Base-by-base conservation (phyloP, 116 monocot genomes). In the Phalaenopsis hybrid region DNA sequence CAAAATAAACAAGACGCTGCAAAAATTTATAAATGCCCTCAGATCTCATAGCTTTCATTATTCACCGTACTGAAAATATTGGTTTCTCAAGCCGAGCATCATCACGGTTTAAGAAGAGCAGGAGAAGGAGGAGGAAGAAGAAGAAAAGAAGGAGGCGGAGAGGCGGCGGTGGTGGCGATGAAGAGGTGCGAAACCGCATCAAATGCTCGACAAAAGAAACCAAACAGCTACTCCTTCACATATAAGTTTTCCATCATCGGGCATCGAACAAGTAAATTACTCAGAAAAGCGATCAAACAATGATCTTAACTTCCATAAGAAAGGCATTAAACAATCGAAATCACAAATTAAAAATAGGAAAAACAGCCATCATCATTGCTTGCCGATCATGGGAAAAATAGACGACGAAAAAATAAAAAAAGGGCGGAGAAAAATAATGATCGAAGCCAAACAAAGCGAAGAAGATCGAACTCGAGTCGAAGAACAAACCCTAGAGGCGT, bases 161-260 rank as follows among this genome's bases (percentile, higher is more conserved):
- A n/a, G 16, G 25, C 16, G 72, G 9, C 4, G 51, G 8, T 17
- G 81, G 8, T 73, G 51, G 74, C 52, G 52, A 52, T 37, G 18
- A 55, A 20, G 18, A 31, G 5, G 0, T 15, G 18, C 49, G 33
- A 48, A 52, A 52, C 18, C 73, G 37, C 52, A 33, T 52, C 31
- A 11, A 81, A 79, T 33, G 82, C 76, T 82, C 63, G 77, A 77
- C 61, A 82, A 15, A 61, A 82, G 77, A 48, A 82, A 18, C 77
- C 77, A 77, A 61, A 5, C 33, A 68, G 67, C 65, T 16, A 16
- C 77, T 82, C 82, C 46, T 20, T 63, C 28, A 78, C 28, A 50
- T 33, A 57, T 33, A 63, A 67, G 65, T 20, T 81, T 82, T 82
- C 77, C 78, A 82, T 82, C 77, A 82, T 68, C 50, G 82, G 82